Evolutionary conservation across 208 protist species (phyloP).

Genomic region (Leptomonas pyrrhocoris): DNA sequence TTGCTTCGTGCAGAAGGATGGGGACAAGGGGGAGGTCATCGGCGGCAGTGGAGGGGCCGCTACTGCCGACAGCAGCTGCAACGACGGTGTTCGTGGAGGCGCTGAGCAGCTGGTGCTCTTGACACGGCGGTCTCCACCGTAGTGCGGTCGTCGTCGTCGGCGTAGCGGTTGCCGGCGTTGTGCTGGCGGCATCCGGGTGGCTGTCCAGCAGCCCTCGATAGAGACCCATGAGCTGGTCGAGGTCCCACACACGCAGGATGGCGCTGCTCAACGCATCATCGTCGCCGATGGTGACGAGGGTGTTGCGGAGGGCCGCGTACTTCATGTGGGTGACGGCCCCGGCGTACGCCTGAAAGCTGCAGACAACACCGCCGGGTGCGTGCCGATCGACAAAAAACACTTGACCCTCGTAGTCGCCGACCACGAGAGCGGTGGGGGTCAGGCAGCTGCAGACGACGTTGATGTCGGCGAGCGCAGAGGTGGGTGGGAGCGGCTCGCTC

Average conservation of each 20-base stretch:
- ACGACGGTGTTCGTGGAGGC: conserved; percentile 22
- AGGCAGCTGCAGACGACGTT: conserved; percentile 75
- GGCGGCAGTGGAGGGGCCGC: neutral
- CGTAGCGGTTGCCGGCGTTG: conserved; percentile 9
- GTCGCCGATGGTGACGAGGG: conserved; percentile 84
- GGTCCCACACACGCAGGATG: conserved; percentile 64
- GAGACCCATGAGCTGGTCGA: conserved; percentile 40
- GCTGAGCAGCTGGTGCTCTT: conserved; percentile 51
- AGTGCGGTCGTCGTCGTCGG: conserved; percentile 22
- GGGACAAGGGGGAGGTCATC: conserved; percentile 22
- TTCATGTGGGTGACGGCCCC: conserved; percentile 72
- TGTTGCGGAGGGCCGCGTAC: conserved; percentile 43
- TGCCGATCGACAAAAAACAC: conserved; percentile 76
- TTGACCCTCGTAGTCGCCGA: conserved; percentile 82
- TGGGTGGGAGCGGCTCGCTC: conserved; percentile 27
- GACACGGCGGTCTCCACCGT: conserved; percentile 39
- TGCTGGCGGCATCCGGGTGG: neutral
- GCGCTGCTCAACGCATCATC: conserved; percentile 60
- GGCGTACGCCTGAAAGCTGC: conserved; percentile 83
- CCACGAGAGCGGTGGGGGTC: conserved; percentile 78
- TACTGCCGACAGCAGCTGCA: neutral
- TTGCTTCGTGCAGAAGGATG: conserved; percentile 23
- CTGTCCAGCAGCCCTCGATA: conserved; percentile 23
- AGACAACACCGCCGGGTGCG: conserved; percentile 10
- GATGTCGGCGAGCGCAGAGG: conserved; percentile 35